A percentile compares a stretch with the other conserved stretches of the same genome.
phyloP scores from a whole-genome alignment of 768 basidiomycete genomes.

The Gymnopilus junonius region DNA sequence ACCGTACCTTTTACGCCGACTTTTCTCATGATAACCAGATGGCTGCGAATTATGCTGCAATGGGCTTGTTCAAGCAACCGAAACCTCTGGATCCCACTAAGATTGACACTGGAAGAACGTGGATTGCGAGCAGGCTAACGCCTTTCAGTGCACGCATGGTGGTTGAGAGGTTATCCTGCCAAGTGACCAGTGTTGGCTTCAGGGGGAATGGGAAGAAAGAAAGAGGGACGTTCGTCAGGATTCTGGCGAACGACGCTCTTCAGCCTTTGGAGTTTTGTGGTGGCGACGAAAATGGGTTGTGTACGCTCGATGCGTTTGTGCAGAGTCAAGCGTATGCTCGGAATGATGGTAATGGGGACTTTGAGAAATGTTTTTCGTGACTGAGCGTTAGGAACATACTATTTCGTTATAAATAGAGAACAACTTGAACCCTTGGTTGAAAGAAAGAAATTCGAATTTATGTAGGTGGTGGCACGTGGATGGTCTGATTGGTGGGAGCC shows the following conservation, averaged over 20 bases:
- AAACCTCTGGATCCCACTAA: conserved; percentile 35
- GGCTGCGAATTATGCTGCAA: conserved; percentile 73
- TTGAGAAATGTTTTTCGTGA: conserved; percentile 53
- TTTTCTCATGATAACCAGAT: conserved; percentile 90
- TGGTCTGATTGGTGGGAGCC: too few relatives aligned
- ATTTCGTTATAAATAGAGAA: too few relatives aligned
- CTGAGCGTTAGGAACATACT: too few relatives aligned
- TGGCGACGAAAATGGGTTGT: conserved; percentile 57
- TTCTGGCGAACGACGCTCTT: conserved; percentile 78
- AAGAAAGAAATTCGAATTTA: too few relatives aligned
- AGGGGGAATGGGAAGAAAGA: background rate
- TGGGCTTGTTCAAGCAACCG: conserved; percentile 53
- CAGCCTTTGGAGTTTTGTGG: conserved; percentile 68
- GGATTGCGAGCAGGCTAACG: conserved; percentile 63
- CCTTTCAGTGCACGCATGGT: conserved; percentile 81
- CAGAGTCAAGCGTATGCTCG: conserved; percentile 72
- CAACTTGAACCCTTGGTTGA: too few relatives aligned
- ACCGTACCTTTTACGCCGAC: conserved; percentile 71
- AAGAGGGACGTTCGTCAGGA: conserved; percentile 57
- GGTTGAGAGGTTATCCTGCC: conserved; percentile 68
- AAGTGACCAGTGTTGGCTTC: background rate
- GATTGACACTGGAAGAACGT: conserved; percentile 44
- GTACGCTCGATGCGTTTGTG: conserved; percentile 67
- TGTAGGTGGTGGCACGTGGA: too few relatives aligned
- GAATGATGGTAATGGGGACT: conserved; percentile 72